Evolutionary conservation across 2,329 filamentous ascomycete species (phyloP).

Genomic region (Thielaviopsis musarum): DNA sequence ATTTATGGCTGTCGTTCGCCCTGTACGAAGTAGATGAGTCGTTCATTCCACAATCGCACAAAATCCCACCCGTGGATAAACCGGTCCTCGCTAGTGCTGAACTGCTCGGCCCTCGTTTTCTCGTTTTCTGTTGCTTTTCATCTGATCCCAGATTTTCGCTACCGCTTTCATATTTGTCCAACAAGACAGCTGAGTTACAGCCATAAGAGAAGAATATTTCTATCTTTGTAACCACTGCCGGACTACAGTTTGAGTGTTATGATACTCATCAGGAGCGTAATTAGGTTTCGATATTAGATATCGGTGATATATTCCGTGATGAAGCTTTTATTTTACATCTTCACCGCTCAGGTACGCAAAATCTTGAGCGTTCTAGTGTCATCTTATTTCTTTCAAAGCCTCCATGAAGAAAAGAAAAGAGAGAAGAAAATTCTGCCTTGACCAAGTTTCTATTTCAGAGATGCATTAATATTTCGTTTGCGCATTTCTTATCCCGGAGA

Average conservation of each 20-base stretch:
- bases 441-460: not conserved
- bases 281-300: not conserved
- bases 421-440: not conserved
- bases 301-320: not conserved
- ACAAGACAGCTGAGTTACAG: too few species aligned
- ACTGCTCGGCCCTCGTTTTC: not conserved
- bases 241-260: not conserved
- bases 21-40: not conserved
- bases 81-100: not conserved
- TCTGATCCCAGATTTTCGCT: not conserved
- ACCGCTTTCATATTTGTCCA: not conserved
- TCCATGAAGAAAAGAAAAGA: not conserved
- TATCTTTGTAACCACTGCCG: too few species aligned
- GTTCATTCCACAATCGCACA: not conserved
- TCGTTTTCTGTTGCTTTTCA: not conserved
- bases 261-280: not conserved
- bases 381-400: too few species aligned
- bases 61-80: not conserved
- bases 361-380: too few species aligned
- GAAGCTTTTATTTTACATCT: not conserved
- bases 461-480: conserved; percentile 17
- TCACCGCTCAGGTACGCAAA: too few species aligned
- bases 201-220: too few species aligned
- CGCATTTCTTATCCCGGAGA: not conserved
- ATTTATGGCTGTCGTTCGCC: not conserved